Percentiles rank a stretch among this genome's conserved stretches.
Evolutionary conservation across 306 rosid genomes (phyloP).

Genomic region (Lathyrus tuberosus): DNA sequence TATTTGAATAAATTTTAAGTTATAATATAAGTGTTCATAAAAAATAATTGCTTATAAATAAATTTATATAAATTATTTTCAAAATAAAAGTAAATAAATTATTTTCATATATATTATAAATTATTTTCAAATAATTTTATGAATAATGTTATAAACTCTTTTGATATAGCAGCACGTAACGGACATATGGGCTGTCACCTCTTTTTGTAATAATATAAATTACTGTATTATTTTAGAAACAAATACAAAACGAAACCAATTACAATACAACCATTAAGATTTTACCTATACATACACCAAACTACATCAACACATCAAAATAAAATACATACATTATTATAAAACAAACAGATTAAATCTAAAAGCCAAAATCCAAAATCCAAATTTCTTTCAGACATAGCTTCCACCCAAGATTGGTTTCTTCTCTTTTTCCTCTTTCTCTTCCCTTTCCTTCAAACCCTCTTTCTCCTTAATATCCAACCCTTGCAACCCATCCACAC

Average conservation of each 20-base stretch:
- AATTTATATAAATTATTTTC: too few species aligned
- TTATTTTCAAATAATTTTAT: too few species aligned
- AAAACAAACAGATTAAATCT: not conserved
- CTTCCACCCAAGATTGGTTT: constrained; percentile 63
- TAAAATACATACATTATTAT: not conserved
- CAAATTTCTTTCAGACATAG: constrained; percentile 40
- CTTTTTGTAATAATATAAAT: too few species aligned
- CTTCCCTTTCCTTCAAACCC: constrained; percentile 28
- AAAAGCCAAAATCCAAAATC: not conserved
- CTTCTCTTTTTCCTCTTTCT: constrained; percentile 38
- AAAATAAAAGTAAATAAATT: too few species aligned
- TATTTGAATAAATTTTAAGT: too few species aligned
- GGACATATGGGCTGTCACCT: not conserved
- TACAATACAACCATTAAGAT: not conserved
- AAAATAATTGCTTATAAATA: too few species aligned
- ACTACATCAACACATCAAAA: not conserved
- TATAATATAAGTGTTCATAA: too few species aligned
- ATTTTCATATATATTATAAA: too few species aligned
- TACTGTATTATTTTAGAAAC: not conserved
- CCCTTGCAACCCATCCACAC: constrained; percentile 70
- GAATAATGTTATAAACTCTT: too few species aligned
- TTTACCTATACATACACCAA: not conserved
- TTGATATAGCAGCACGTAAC: too few species aligned
- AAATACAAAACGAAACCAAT: not conserved
- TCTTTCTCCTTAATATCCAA: constrained; percentile 55